These are phyloP conservation scores for Pseudonitzschia multiseries DNA, from an alignment of 108 stramenopile species.

Conservation along the genomic window DNA sequence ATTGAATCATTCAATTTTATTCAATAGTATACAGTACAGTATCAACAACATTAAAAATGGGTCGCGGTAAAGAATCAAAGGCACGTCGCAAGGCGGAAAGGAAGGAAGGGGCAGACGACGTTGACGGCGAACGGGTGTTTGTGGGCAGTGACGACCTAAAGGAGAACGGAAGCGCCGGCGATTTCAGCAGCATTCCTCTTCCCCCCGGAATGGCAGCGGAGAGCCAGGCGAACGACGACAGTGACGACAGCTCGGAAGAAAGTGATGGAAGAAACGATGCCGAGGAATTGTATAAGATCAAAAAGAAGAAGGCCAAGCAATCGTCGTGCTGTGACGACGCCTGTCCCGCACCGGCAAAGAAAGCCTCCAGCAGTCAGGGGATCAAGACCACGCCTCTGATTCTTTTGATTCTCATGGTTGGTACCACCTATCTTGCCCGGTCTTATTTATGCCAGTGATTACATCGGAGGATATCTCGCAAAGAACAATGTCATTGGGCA, in stretches of 20 bases:
- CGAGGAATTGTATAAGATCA: conserved; percentile 17
- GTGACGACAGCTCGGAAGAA: conserved; percentile 43
- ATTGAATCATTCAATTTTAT: too few relatives aligned
- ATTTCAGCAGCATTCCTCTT: conserved; percentile 41
- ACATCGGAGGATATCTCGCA: conserved; percentile 45
- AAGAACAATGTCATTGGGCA: conserved; percentile 69
- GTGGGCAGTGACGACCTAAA: conserved; percentile 25
- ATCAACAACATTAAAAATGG: conserved; percentile 43
- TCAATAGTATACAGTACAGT: too few relatives aligned
- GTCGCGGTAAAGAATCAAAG: conserved; percentile 76
- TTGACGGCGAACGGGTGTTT: conserved; percentile 45
- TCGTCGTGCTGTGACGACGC: conserved; percentile 25
- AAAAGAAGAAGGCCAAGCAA: conserved; percentile 44
- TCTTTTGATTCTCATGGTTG: conserved; percentile 80
- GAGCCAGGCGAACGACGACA: conserved; percentile 24
- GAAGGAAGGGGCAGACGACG: conserved; percentile 60
- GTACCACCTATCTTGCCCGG: conserved; percentile 77
- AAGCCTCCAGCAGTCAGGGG: conserved; percentile 28
- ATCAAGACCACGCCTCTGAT: conserved; percentile 84
- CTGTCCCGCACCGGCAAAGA: conserved; percentile 22
- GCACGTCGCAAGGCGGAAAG: conserved; percentile 55
- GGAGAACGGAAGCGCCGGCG: conserved; percentile 17
- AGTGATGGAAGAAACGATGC: conserved; percentile 33
- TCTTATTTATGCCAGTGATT: conserved; percentile 72
- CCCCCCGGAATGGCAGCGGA: conserved; percentile 40